phyloP scores from a whole-genome alignment of 345 rosid species.

The Lenwebbia sp. region DNA sequence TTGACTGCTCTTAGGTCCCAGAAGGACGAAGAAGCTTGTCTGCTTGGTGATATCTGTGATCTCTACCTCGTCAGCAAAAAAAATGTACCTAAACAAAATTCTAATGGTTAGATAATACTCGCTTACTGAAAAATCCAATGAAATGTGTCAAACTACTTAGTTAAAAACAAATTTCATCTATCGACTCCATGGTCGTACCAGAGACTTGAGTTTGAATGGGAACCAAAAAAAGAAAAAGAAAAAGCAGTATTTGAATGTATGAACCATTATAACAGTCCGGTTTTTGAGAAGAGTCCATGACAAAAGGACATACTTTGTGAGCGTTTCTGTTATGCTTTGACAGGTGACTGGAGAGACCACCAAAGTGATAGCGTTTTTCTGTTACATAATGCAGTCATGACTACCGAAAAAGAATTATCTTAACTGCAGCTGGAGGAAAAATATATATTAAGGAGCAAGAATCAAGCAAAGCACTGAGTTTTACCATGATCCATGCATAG shows the following conservation, averaged over 20 bases:
- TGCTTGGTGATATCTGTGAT: constrained; percentile 72
- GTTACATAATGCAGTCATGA: constrained; percentile 6
- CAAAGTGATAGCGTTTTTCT: constrained; percentile 69
- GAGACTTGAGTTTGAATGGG: neutral
- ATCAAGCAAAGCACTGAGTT: neutral
- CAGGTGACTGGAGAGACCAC: constrained; percentile 59
- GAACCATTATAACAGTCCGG: neutral
- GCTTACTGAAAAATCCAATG: neutral
- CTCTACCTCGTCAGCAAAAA: constrained; percentile 78
- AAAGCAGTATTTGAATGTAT: neutral
- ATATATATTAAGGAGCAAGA: neutral
- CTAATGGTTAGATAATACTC: neutral
- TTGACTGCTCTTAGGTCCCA: constrained; percentile 60
- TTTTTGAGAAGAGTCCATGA: neutral
- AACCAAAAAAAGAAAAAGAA: neutral
- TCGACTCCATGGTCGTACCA: neutral
- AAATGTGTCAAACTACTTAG: neutral
- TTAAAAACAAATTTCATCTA: neutral
- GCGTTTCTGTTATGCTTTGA: constrained; percentile 46
- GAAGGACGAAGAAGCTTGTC: constrained; percentile 57
- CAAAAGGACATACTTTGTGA: constrained; percentile 48
- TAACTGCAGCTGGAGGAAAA: neutral
- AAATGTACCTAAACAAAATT: constrained; percentile 46
- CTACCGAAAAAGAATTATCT: neutral
- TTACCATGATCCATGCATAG: constrained; percentile 85